Percentiles rank a stretch among this genome's conserved stretches.
Conservation (phyloP, 805 yeast genomes). For the Pichia manshurica region DNA sequence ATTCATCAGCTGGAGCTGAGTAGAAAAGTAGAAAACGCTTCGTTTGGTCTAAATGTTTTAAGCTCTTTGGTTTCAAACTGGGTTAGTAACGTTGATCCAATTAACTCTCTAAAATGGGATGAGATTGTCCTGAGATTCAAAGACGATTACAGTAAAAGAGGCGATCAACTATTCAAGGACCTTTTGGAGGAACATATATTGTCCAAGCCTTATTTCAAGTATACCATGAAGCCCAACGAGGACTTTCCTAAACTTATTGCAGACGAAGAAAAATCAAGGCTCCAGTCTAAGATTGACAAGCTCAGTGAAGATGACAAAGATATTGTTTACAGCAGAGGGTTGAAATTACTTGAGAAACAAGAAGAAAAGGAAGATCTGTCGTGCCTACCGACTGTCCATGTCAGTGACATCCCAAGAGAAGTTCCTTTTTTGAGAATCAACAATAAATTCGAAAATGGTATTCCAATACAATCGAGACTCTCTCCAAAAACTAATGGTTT, state of each 20-base stretch:
- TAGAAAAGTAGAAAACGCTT: conserved; percentile 82
- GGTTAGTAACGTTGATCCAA: conserved; percentile 76
- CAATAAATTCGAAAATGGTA: conserved; percentile 18
- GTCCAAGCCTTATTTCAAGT: conserved; percentile 56
- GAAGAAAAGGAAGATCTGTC: conserved; percentile 65
- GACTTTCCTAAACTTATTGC: conserved; percentile 45
- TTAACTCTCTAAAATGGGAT: conserved; percentile 62
- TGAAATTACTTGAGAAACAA: conserved; percentile 56
- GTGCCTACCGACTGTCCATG: conserved; percentile 70
- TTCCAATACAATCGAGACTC: conserved; percentile 25
- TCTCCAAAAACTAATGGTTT: conserved; percentile 64
- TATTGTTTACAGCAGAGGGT: conserved; percentile 54
- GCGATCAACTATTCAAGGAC: conserved; percentile 56
- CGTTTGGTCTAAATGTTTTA: conserved; percentile 77
- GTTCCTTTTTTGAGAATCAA: conserved; percentile 39
- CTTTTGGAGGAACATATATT: conserved; percentile 51
- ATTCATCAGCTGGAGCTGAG: conserved; percentile 81
- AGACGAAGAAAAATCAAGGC: conserved; percentile 51
- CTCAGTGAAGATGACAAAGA: conserved; percentile 54
- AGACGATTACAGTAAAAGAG: conserved; percentile 44
- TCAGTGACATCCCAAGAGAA: conserved; percentile 62
- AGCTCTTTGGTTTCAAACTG: conserved; percentile 77
- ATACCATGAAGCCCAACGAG: conserved; percentile 68
- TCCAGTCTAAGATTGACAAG: conserved; percentile 36
- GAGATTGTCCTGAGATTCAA: conserved; percentile 54